Percentiles rank a stretch among this genome's conserved stretches.
Conservation (phyloP, 306 rosid species). For the Arachis hypogaea region DNA sequence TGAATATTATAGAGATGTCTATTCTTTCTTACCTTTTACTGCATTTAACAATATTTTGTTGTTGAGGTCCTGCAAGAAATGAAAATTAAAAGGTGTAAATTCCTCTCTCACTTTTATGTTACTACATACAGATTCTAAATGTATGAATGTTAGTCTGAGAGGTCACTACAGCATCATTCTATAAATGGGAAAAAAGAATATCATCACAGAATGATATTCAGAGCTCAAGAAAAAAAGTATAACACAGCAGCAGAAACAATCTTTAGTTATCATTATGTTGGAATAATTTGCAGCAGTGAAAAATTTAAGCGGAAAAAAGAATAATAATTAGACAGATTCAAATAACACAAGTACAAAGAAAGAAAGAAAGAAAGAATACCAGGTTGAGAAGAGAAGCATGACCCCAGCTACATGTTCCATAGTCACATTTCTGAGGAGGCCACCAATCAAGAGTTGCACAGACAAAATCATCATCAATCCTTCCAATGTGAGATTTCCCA, state of each 20-base stretch:
- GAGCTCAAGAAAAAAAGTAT: neutral
- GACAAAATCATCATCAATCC: conserved; percentile 74
- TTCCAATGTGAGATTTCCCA: conserved; percentile 64
- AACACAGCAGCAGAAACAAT: neutral
- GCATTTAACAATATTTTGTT: conserved; percentile 74
- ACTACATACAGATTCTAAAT: conserved; percentile 29
- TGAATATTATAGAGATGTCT: conserved; percentile 11
- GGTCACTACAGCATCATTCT: conserved; percentile 28
- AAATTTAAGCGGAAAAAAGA: neutral
- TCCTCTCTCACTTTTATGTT: conserved; percentile 16
- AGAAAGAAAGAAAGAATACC: conserved; percentile 50
- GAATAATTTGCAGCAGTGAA: neutral
- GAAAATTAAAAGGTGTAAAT: conserved; percentile 29
- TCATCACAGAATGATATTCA: neutral
- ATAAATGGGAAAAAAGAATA: neutral
- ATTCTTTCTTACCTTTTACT: conserved; percentile 62
- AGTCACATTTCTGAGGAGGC: conserved; percentile 99
- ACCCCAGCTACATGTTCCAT: conserved; percentile 90
- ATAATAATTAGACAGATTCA: conserved; percentile 24
- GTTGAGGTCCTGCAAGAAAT: conserved; percentile 71
- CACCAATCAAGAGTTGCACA: conserved; percentile 99
- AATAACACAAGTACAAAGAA: neutral
- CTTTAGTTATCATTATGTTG: neutral
- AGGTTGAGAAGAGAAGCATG: conserved; percentile 84
- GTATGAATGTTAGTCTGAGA: neutral